phyloP scores from a whole-genome alignment of 371 early-diverging fungal species.

The Syncephalastrum racemosum region DNA sequence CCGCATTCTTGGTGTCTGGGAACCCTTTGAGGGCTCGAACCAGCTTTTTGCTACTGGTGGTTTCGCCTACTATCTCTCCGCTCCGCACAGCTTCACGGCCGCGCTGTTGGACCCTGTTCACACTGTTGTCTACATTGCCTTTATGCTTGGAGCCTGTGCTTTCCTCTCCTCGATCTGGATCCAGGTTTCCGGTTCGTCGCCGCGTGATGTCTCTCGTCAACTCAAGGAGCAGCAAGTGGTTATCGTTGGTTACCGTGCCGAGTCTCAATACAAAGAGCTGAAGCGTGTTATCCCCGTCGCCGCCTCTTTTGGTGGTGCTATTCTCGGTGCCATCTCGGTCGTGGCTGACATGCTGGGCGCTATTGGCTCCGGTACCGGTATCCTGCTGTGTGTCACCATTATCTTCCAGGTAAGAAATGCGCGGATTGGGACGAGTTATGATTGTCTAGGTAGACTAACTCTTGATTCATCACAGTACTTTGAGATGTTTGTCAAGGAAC shows the following conservation, averaged over 20 bases:
- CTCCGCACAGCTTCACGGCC: slow-evolving; percentile 87
- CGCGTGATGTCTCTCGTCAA: slow-evolving; percentile 96
- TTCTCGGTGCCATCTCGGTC: slow-evolving; percentile 94
- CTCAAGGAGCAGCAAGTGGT: slow-evolving; percentile 97
- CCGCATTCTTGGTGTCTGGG: slow-evolving; percentile 97
- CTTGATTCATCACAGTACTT: slow-evolving; percentile 63
- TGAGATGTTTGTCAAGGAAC: slow-evolving; percentile 98
- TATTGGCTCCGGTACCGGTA: slow-evolving; percentile 99
- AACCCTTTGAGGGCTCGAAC: slow-evolving; percentile 83
- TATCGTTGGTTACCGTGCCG: slow-evolving; percentile 96
- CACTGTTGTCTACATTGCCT: slow-evolving; percentile 90
- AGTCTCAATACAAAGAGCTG: slow-evolving; percentile 96
- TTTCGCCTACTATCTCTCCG: slow-evolving; percentile 97
- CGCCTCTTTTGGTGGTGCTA: slow-evolving; percentile 95
- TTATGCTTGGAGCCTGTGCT: slow-evolving; percentile 95
- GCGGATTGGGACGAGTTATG: background rate
- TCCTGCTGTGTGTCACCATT: slow-evolving; percentile 98
- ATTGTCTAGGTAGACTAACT: background rate
- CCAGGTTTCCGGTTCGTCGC: slow-evolving; percentile 96
- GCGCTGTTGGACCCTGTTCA: slow-evolving; percentile 93
- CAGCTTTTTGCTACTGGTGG: slow-evolving; percentile 93
- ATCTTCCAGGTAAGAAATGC: slow-evolving; percentile 81
- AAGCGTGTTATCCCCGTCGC: slow-evolving; percentile 98
- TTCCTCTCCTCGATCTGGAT: slow-evolving; percentile 98
- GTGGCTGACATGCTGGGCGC: slow-evolving; percentile 93